Evolutionary conservation across 208 protist species (phyloP).

Genomic region (Novymonas esmeraldas): DNA sequence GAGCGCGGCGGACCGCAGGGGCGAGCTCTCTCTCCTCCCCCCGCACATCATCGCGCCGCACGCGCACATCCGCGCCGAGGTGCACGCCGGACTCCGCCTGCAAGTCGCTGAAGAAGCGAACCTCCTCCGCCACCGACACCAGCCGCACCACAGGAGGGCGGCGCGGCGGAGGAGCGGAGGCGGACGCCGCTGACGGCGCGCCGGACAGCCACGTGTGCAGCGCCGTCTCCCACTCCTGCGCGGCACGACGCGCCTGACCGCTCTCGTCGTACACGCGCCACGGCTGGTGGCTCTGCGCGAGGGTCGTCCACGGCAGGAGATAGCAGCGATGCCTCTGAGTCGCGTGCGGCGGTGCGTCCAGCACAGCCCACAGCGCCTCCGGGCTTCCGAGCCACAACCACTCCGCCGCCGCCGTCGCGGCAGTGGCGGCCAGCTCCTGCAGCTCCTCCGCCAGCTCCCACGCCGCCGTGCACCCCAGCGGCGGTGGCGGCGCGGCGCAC

Average conservation of each 20-base stretch:
- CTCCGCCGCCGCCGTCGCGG: background rate
- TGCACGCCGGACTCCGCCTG: slow-evolving; percentile 6
- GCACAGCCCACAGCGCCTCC: slow-evolving; percentile 36
- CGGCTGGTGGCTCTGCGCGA: slow-evolving; percentile 60
- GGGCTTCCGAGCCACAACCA: slow-evolving; percentile 70
- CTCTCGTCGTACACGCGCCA: slow-evolving; percentile 89
- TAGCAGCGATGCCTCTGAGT: slow-evolving; percentile 22
- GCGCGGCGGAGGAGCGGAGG: background rate
- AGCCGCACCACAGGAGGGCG: slow-evolving; percentile 40
- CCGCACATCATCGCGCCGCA: slow-evolving; percentile 19
- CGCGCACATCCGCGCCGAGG: slow-evolving; percentile 15
- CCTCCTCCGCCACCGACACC: slow-evolving; percentile 57
- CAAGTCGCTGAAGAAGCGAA: slow-evolving; percentile 38
- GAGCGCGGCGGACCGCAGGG: slow-evolving; percentile 7
- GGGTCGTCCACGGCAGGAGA: slow-evolving; percentile 79
- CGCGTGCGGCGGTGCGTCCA: slow-evolving; percentile 7
- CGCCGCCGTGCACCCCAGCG: slow-evolving; percentile 18
- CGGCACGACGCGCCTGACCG: slow-evolving; percentile 47
- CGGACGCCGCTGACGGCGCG: background rate
- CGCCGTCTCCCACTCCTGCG: slow-evolving; percentile 41
- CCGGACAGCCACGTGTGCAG: slow-evolving; percentile 39
- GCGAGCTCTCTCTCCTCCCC: slow-evolving; percentile 19
- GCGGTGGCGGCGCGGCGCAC: slow-evolving; percentile 11
- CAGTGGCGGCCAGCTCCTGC: slow-evolving; percentile 16
- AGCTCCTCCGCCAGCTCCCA: slow-evolving; percentile 66